Conservation (phyloP, 108 stramenopile genomes). For the Pseudonitzschia delicatissima region DNA sequence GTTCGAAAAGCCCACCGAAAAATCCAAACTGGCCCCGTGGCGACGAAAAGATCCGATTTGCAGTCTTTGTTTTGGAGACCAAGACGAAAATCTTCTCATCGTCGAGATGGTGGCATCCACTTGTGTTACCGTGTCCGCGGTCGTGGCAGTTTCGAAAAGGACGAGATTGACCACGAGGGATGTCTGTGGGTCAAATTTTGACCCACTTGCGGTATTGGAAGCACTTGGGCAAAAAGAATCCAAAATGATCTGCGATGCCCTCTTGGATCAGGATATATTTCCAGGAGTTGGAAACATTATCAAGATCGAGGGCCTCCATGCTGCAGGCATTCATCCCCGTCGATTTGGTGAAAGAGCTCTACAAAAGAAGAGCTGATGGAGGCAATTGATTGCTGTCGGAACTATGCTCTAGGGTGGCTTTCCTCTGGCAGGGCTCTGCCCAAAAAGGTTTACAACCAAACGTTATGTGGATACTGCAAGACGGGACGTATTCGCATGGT, state of each 20-base stretch:
- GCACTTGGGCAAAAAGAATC: slow-evolving; percentile 18
- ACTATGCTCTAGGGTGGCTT: slow-evolving; percentile 58
- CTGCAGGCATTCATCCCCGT: slow-evolving; percentile 47
- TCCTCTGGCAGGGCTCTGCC: slow-evolving; percentile 43
- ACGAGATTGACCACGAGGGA: slow-evolving; percentile 30
- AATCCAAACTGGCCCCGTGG: slow-evolving; percentile 19
- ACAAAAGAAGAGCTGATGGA: slow-evolving; percentile 41
- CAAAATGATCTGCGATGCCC: slow-evolving; percentile 49
- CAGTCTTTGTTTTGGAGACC: slow-evolving; percentile 27
- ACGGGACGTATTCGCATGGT: slow-evolving; percentile 46
- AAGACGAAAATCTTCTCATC: slow-evolving; percentile 28
- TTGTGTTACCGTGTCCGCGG: slow-evolving; percentile 37
- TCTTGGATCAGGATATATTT: slow-evolving; percentile 54
- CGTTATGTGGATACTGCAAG: slow-evolving; percentile 48
- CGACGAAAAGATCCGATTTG: no score
- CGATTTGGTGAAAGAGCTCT: slow-evolving; percentile 31
- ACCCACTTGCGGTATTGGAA: slow-evolving; percentile 38
- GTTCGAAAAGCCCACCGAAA: slow-evolving; percentile 19
- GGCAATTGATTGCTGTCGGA: slow-evolving; percentile 31
- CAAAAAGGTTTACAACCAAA: slow-evolving; percentile 66
- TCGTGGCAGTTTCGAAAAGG: slow-evolving; percentile 41
- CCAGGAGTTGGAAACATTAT: slow-evolving; percentile 73
- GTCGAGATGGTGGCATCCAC: slow-evolving; percentile 36
- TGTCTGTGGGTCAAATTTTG: slow-evolving; percentile 40
- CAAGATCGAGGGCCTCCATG: slow-evolving; percentile 64